phyloP scores from a whole-genome alignment of 2,329 filamentous ascomycete species.

The Phyllosticta capitalensis region DNA sequence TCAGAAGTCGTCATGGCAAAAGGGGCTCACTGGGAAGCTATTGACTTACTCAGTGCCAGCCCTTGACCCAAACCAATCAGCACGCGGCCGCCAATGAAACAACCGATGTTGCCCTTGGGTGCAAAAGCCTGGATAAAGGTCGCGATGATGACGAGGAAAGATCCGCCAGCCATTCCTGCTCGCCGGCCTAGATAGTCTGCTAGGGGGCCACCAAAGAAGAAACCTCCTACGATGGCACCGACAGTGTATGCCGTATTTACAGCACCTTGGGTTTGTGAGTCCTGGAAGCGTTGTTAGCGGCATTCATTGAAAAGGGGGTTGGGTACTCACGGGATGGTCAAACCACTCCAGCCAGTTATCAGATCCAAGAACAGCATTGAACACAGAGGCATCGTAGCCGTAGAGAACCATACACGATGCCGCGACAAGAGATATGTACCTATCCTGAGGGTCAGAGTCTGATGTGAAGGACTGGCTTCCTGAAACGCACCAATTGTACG shows the following conservation, averaged over 20 bases:
- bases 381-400: constrained; percentile 65
- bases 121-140: constrained; percentile 61
- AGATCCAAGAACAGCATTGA: constrained; percentile 61
- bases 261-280: constrained; percentile 40
- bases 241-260: constrained; percentile 64
- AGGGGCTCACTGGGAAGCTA: background rate
- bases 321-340: constrained; percentile 31
- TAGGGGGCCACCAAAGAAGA: constrained; percentile 57
- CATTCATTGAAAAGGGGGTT: background rate
- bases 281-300: background rate
- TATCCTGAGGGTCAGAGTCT: constrained; percentile 17
- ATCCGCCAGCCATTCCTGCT: constrained; percentile 56
- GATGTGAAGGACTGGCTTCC: background rate
- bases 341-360: constrained; percentile 58
- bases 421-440: constrained; percentile 61
- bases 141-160: constrained; percentile 54
- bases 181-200: constrained; percentile 55
- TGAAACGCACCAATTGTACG: constrained; percentile 38
- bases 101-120: constrained; percentile 50
- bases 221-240: constrained; percentile 59
- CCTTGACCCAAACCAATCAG: constrained; percentile 63
- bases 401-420: constrained; percentile 68
- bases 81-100: constrained; percentile 59
- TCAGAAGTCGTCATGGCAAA: background rate
- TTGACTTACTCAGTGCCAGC: constrained; percentile 48